Evolutionary conservation across 805 yeast genomes (phyloP), one percentile per base, ranked within the genome.

Genomic region (Kodamaea fukazawae): DNA sequence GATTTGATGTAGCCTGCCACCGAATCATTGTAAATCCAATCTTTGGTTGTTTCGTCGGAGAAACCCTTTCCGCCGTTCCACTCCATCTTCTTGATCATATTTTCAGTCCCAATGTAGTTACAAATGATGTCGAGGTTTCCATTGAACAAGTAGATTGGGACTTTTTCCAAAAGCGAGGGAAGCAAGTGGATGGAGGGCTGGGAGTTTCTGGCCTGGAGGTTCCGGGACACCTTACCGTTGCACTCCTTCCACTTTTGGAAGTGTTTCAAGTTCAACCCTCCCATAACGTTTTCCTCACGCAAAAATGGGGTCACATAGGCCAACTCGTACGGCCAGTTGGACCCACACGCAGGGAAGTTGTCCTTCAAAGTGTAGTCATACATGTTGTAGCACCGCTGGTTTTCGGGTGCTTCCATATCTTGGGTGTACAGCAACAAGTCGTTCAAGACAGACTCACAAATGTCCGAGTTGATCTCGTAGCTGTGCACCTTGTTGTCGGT

Each of bases 121-220:
- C 99, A 93, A 40, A 93, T 85, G 32, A 87, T 73, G 61, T 93
- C 99, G 50, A 81, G 77, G 49, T 85, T 88, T 32, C 99, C 99
- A 53, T 84, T 83, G 65, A 88, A 88, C 40, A 93, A 65, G 52
- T 87, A 60, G 10, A 93, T 67, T 10, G 84, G 83, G 12, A 79
- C 58, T 31, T 77, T 58, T 32, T 71, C 68, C 30, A 90, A 64
- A 17, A 93, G 52, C 0, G 61, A 68, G 0, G 96, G 91, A n/a
- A 93, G 59, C 31, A 88, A 60, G 13, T 72, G 69, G 28, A 85
- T 70, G 0, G 96, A 63, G 2, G 91, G 88, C 26, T 58, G 55
- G 0, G 88, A 72, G 5, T 71, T 56, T 20, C 60, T 58, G 16
- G 84, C 85, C 9, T 49, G 64, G 49, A 89, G 73, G 23, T 57